A percentile compares a stretch with the other conserved stretches of the same genome.
phyloP scores from a whole-genome alignment of 208 protist species.

The Trypanosoma theileri region DNA sequence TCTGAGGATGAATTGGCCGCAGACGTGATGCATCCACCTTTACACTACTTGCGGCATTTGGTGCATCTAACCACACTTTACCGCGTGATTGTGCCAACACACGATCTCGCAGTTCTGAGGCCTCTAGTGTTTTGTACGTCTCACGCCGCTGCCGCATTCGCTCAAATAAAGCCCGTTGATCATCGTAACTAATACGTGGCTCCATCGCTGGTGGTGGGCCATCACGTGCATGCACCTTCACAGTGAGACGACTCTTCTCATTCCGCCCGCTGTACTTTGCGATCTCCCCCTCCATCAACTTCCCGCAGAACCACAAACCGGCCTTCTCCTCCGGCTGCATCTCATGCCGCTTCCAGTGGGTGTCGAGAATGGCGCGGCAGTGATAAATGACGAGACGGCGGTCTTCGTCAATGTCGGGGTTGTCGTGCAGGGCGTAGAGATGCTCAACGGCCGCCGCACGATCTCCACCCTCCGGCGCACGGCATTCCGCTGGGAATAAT shows the following conservation, averaged over 20 bases:
- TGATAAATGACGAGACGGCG: conserved; percentile 75
- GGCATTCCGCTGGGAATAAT: conserved; percentile 58
- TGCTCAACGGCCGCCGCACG: conserved; percentile 40
- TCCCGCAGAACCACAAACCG: conserved; percentile 78
- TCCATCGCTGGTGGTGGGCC: conserved; percentile 64
- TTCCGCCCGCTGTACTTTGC: conserved; percentile 55
- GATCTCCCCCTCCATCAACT: conserved; percentile 55
- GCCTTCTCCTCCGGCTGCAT: conserved; percentile 35
- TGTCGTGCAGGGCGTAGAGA: conserved; percentile 53
- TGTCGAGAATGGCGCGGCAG: conserved; percentile 76
- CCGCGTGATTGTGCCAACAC: conserved; percentile 64
- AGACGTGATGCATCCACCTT: conserved; percentile 26
- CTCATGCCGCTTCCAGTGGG: conserved; percentile 62
- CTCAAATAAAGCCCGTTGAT: conserved; percentile 65
- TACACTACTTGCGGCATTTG: background rate
- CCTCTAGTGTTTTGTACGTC: conserved; percentile 55
- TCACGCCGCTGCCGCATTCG: conserved; percentile 56
- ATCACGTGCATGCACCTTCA: conserved; percentile 60
- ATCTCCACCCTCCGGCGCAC: conserved; percentile 23
- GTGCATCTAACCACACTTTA: conserved; percentile 28
- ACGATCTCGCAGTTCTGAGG: conserved; percentile 71
- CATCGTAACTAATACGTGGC: conserved; percentile 79
- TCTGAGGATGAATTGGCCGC: conserved; percentile 53
- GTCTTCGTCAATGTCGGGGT: conserved; percentile 76
- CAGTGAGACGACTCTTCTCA: conserved; percentile 71